Evolutionary conservation across 345 rosid species (phyloP), one percentile per base, ranked within the genome.

Genomic region (Murraya koenigii): DNA sequence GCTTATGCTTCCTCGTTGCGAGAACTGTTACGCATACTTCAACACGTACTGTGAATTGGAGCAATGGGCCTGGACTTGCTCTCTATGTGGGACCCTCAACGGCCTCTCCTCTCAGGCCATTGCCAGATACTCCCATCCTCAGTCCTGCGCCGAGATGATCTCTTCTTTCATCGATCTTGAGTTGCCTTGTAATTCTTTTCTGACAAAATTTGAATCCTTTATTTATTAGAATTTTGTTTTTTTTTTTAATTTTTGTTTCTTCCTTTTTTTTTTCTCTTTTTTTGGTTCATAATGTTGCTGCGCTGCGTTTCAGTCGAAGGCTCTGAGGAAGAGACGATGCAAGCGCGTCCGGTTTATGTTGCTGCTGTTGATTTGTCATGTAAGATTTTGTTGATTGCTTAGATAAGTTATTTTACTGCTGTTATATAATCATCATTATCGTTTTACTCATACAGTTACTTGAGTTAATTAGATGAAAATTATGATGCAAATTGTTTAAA

Each of bases 101-200:
- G 95, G 98, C 64, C 90, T 96, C 25, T 54, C 97, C 39, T 84
- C 94, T 14, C 84, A 92, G 83, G 85, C 91, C 68, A 91, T 94
- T 66, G 80, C 97, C 65, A 93, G 94, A 58, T 94, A 91, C 90
- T 91, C 98, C 9, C 87, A 74, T 68, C 89, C 98, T 64, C 88
- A 90, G 77, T 91, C 97, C 25, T 85, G 90, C 72, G 85, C 98
- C 13, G 97, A 96, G 84, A 92, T 89, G 98, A 81, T 77, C 85
- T 92, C 98, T 6, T 96, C 98, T 38, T 96, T 96, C 87, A 89
- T 96, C 41, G 98, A 96, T 90, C 97, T 96, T 41, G 97, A 94
- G 69, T 56, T 96, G 64, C 94, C 98, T 23, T 13, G 98, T 92
- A 75, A 82, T 90, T 77, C 26, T 20, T 73, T 17, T 26, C 7